Evolutionary conservation across 1,139 yeast species (phyloP), one percentile per base, ranked within the genome.

Genomic region (Scheffersomyces insectosa): DNA sequence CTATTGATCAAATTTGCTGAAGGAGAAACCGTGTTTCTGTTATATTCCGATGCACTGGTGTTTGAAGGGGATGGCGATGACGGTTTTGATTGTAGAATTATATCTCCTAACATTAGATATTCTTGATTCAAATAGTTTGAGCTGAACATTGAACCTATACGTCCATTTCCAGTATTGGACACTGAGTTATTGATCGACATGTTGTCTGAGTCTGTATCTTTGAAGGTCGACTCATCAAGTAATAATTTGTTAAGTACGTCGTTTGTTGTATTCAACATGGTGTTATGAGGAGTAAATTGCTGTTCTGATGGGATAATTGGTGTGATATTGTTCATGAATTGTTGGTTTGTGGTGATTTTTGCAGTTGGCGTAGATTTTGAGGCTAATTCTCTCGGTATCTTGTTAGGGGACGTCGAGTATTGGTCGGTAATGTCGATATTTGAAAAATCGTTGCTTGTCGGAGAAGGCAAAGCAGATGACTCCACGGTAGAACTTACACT

Each of bases 41-140:
- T 53, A 31, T 56, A 49, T 38, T 63, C 70, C 1, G 68, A 63
- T 6, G 54, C 53, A 39, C 66, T 60, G 13, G 66, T 61, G 33
- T 55, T 60, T 25, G 70, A 65, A 4, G 72, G 72, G 11, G 75
- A 62, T 3, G 83, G 82, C n/a, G 79, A 72, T 7, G 79, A 62
- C 2, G 83, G 82, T 48, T 77, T 76, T 28, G 80, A 73, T 39
- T 70, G 70, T 30, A 79, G 56, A 23, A 74, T 50, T 5, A 82
- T 71, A 54, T 79, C 85, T 9, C 85, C 83, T 47, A 82, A 62
- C 75, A 80, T 80, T 46, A 71, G 57, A 52, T 82, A 81, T 56
- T 82, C 87, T 48, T 79, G 82, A 57, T 79, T 79, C 48, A 65
- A 64, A 58, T 66, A 76, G 56, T 65, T 74, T 42, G 70, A 70